Conservation (phyloP, 169 alveolate species). For the Plasmodium ovale region DNA sequence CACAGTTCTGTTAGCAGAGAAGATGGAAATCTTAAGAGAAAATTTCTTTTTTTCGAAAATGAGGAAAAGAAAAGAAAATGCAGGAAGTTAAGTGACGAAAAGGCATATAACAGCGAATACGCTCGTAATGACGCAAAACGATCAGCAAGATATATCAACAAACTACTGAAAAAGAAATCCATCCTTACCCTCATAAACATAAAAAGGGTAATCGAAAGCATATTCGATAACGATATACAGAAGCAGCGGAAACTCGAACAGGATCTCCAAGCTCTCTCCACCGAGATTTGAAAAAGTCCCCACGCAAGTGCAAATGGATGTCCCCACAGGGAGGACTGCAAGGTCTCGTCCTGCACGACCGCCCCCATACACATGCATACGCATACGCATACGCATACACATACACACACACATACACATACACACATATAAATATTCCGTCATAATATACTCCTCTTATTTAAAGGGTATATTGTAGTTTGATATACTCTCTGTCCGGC, state of each 20-base stretch:
- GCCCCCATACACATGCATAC: too few relatives aligned
- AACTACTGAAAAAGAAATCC: slow-evolving; percentile 68
- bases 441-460: too few relatives aligned
- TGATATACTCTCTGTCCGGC: too few relatives aligned
- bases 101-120: slow-evolving; percentile 7
- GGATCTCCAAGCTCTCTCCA: slow-evolving; percentile 13
- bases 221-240: slow-evolving; percentile 57
- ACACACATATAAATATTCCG: too few relatives aligned
- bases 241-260: slow-evolving; percentile 22
- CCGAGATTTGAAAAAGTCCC: slow-evolving; percentile 14
- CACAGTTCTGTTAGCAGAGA: background rate
- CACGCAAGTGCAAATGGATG: too few relatives aligned
- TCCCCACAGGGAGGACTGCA: too few relatives aligned
- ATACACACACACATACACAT: too few relatives aligned
- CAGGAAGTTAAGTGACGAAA: slow-evolving; percentile 51
- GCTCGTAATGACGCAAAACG: slow-evolving; percentile 14
- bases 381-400: too few relatives aligned
- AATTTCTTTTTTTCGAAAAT: slow-evolving; percentile 50
- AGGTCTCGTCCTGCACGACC: too few relatives aligned
- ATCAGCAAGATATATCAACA: slow-evolving; percentile 59
- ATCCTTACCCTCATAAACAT: slow-evolving; percentile 31
- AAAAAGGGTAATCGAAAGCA: slow-evolving; percentile 59
- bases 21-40: slow-evolving; percentile 19
- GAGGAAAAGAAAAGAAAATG: slow-evolving; percentile 66
- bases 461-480: too few relatives aligned